A percentile compares a stretch with the other conserved stretches of the same genome.
Conservation (phyloP, 768 basidiomycete genomes). For the Naganishia antarctica region DNA sequence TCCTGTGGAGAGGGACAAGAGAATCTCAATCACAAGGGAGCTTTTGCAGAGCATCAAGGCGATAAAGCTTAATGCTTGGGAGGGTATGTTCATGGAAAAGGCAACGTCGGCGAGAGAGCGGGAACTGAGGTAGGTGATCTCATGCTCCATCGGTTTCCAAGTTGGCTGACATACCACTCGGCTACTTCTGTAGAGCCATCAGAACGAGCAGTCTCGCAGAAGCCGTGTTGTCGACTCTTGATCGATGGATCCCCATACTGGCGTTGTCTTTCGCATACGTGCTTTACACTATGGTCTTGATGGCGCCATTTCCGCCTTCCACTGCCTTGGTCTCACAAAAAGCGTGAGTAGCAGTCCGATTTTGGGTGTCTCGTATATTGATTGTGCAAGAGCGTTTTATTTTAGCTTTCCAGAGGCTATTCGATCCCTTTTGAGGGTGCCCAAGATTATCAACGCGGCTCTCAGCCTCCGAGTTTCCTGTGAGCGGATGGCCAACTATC, state of each 20-base stretch:
- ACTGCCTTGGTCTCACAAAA: constrained; percentile 5
- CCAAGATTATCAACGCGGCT: not conserved
- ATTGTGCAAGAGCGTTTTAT: not conserved
- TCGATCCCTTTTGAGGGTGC: not conserved
- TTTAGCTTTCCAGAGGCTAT: not conserved
- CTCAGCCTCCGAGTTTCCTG: not conserved
- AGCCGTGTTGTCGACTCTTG: not conserved
- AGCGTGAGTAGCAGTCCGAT: not conserved
- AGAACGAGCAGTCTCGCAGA: not conserved
- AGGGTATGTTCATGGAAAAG: not conserved
- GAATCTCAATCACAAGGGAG: not conserved
- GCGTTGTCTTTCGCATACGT: constrained; percentile 2
- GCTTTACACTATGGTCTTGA: not conserved
- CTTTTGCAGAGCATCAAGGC: constrained; percentile 1
- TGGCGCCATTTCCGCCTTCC: not conserved
- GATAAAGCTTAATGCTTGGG: constrained; percentile 11
- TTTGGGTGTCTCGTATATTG: not conserved
- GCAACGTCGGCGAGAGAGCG: not conserved
- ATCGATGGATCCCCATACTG: constrained; percentile 4
- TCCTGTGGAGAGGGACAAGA: constrained; percentile 13
- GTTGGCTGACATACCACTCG: not conserved
- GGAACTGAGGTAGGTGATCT: not conserved
- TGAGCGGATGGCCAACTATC: not conserved
- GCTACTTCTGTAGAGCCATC: not conserved
- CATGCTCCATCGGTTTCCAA: not conserved